Evolutionary conservation across 2,329 filamentous ascomycete species (phyloP), one percentile per base, ranked within the genome.

Genomic region (Tolypocladium ophioglossoides): DNA sequence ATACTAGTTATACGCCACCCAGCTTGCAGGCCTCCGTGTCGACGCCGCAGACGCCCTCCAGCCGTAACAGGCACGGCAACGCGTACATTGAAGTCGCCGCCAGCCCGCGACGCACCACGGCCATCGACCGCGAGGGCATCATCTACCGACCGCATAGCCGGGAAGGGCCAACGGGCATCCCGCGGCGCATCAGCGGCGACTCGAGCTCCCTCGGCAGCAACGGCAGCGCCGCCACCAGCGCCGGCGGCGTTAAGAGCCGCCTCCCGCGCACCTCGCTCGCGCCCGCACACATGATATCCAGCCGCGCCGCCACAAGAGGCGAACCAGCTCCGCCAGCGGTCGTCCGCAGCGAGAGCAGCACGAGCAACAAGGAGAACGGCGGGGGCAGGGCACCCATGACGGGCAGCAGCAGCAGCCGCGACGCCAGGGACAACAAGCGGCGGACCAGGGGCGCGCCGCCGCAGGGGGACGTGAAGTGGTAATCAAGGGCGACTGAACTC

Each of bases 61-160:
- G 76, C 48, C 67, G 68, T 35, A 72, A 64, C 59, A 68, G 61
- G 34, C 63, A 63, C 20, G 54, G 63, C 54, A 70, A 72, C 8
- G 71, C 78, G 0, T 78, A 73, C 54, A 76, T 82, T 54, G 79
- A 82, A 58, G 73, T 82, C 9, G 77, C 78, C 2, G 71, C 78
- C 40, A 78, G 72, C 51, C 75, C 76, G 8, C 66, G 73, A 8
- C 68, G 72, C 49, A 64, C 69, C 4, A 63, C 71, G 4, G 63
- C 69, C 12, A 64, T 74, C 41, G 74, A 76, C 51, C 73, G 74
- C 12, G 74, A 77, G 16, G 62, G 64, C 27, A 60, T 66, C 35
- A 51, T 73, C 3, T 74, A 75, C 56, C 67, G 73, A 20, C 74
- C 74, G 1, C 65, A 69, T 10, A 74, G 72, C 59, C 64, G 70